A percentile compares a stretch with the other conserved stretches of the same genome.
Conservation (phyloP, 2,329 filamentous ascomycete genomes). For the Alternaria gansuensis region DNA sequence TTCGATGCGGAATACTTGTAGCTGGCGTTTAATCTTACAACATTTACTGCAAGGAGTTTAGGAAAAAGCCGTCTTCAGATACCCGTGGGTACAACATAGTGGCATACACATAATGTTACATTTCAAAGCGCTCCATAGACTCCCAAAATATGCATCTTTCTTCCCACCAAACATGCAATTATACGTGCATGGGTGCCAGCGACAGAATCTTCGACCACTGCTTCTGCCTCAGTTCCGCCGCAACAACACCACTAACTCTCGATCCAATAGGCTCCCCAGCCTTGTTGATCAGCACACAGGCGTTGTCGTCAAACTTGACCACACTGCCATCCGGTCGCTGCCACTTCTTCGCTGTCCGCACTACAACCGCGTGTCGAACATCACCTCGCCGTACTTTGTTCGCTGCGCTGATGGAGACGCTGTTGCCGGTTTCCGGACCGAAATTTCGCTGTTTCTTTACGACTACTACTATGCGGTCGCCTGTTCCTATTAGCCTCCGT, state of each 20-base stretch:
- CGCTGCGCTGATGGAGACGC: conserved; percentile 74
- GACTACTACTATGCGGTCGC: conserved; percentile 95
- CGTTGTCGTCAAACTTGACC: conserved; percentile 96
- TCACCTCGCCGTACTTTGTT: conserved; percentile 97
- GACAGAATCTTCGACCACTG: conserved; percentile 99
- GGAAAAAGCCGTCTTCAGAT: conserved; percentile 44
- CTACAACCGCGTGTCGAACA: conserved; percentile 93
- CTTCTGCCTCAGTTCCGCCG: conserved; percentile 85
- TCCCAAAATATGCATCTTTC: conserved; percentile 19
- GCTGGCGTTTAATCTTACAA: conserved; percentile 43
- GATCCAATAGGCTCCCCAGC: conserved; percentile 93
- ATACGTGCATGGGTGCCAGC: conserved; percentile 85
- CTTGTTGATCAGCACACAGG: conserved; percentile 97
- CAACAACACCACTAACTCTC: conserved; percentile 78
- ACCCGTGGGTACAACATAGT: conserved; percentile 49
- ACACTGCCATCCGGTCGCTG: conserved; percentile 88
- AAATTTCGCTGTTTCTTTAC: conserved; percentile 93
- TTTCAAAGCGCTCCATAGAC: conserved; percentile 19
- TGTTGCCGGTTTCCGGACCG: conserved; percentile 74
- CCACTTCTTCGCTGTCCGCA: conserved; percentile 87
- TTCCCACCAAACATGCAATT: conserved; percentile 2
- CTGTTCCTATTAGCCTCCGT: conserved; percentile 58
- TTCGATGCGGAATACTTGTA: conserved; percentile 36
- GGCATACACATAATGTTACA: conserved; percentile 43
- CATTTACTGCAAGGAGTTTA: conserved; percentile 39